Evolutionary conservation across 1,139 yeast species (phyloP), one percentile per base, ranked within the genome.

Genomic region (Spathaspora sp.): DNA sequence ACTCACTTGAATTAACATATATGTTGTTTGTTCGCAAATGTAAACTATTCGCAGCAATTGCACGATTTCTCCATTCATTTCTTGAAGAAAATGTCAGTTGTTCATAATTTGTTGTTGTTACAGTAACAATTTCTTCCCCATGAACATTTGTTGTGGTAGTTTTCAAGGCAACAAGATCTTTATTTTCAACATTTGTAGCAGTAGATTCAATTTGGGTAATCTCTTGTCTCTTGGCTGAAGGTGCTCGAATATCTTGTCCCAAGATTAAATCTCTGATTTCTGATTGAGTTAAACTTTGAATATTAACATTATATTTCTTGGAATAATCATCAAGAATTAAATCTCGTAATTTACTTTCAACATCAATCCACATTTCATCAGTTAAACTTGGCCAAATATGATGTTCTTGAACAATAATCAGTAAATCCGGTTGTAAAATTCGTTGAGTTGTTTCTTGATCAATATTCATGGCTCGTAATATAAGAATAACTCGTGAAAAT

Each of bases 51-150:
- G 95, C 79, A 1, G 95, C 84, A 47, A 95, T 80, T 0, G 97
- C 97, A 39, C 96, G 72, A 48, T 78, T 78, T 56, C 98, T 78
- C 99, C 99, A 93, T 61, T 91, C 97, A 37, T 90, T 84, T 61
- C 84, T 85, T 2, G 97, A 89, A 38, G 84, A 76, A 60, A 93
- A 93, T 2, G 85, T 70, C 69, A 82, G 86, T 56, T 89, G 95
- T 59, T 90, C 99, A 60, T 88, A 91, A 54, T 83, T 83, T 17
- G 95, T 83, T 0, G 99, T 90, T 0, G 98, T 90, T 17, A 93
- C 96, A 0, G 96, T 95, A 36, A 87, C 85, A 58, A 95, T 91
- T 57, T 91, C 95, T 60, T 93, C 99, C 34, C 99, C 99, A 58
- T 91, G 97, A 2, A 89, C 96, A 60, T 90, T 95, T 24, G 86